Conservation (phyloP, 2,329 filamentous ascomycete species). For the Grosmannia penicillata region DNA sequence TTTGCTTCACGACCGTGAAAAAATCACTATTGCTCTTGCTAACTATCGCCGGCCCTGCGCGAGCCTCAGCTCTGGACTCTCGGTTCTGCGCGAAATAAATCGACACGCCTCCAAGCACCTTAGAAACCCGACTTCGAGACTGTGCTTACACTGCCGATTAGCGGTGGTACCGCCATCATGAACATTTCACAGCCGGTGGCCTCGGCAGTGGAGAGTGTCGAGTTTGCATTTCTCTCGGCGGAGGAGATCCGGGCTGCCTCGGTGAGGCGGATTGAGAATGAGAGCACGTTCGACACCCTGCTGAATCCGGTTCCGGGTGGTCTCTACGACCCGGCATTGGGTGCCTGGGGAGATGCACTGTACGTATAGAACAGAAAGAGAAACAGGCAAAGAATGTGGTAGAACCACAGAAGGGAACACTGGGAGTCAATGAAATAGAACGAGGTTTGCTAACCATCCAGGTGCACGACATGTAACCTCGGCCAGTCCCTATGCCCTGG, state of each 20-base stretch:
- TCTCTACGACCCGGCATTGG: conserved; percentile 82
- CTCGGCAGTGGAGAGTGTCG: conserved; percentile 71
- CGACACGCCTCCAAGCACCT: background rate
- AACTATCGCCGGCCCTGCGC: too few relatives aligned
- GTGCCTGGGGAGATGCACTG: conserved; percentile 76
- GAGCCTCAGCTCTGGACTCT: too few relatives aligned
- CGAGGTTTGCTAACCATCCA: conserved; percentile 26
- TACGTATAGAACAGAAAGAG: too few relatives aligned
- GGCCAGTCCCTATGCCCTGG: conserved; percentile 73
- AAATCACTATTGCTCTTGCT: too few relatives aligned
- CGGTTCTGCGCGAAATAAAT: too few relatives aligned
- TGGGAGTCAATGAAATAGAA: too few relatives aligned
- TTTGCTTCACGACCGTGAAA: conserved; percentile 2
- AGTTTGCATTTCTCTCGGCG: conserved; percentile 73
- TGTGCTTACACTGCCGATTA: too few relatives aligned
- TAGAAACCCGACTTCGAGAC: too few relatives aligned
- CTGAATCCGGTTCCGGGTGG: conserved; percentile 81
- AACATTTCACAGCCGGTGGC: conserved; percentile 69
- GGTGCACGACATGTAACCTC: conserved; percentile 85
- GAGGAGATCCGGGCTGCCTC: conserved; percentile 80
- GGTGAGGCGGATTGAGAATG: conserved; percentile 86
- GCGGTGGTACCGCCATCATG: conserved; percentile 25
- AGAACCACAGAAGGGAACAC: too few relatives aligned
- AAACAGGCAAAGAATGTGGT: too few relatives aligned
- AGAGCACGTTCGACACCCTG: conserved; percentile 84